phyloP scores from a whole-genome alignment of 371 early-diverging fungal species.

The Mortierella sp. region DNA sequence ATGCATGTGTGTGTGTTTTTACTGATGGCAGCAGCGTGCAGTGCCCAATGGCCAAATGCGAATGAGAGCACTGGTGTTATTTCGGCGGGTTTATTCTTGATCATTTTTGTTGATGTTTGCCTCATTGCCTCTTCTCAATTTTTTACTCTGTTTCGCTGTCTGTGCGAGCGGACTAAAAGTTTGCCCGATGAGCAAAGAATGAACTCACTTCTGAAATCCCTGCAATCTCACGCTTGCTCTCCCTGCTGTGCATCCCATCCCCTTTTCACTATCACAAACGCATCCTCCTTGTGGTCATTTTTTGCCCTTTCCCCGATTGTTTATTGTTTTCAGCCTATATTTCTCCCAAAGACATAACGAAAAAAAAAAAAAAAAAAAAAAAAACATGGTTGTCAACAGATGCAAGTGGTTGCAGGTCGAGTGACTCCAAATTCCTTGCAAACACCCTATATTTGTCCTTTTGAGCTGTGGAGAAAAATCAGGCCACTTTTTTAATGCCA shows the following conservation, averaged over 20 bases:
- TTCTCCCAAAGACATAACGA: background rate
- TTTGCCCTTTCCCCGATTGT: too few relatives aligned
- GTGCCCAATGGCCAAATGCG: background rate
- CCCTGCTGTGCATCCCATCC: background rate
- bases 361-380: too few relatives aligned
- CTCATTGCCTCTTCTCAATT: background rate
- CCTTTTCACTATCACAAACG: too few relatives aligned
- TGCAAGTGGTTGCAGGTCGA: slow-evolving; percentile 2
- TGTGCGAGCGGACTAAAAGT: background rate
- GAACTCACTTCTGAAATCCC: background rate
- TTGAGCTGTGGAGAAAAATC: slow-evolving; percentile 36
- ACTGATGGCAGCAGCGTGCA: too few relatives aligned
- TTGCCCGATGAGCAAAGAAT: slow-evolving; percentile 5
- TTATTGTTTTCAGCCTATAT: background rate
- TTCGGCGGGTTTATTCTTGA: background rate
- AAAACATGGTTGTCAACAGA: background rate
- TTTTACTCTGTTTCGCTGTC: background rate
- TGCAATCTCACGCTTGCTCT: background rate
- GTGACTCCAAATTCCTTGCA: slow-evolving; percentile 18
- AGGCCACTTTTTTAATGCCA: slow-evolving; percentile 43
- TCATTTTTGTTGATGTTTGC: background rate
- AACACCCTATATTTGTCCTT: slow-evolving; percentile 21
- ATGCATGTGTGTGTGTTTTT: background rate
- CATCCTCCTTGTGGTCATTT: too few relatives aligned
- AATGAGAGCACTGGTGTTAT: background rate